Base-by-base conservation (phyloP, 73 alveolate species). In the Paramecium sexaurelia region DNA sequence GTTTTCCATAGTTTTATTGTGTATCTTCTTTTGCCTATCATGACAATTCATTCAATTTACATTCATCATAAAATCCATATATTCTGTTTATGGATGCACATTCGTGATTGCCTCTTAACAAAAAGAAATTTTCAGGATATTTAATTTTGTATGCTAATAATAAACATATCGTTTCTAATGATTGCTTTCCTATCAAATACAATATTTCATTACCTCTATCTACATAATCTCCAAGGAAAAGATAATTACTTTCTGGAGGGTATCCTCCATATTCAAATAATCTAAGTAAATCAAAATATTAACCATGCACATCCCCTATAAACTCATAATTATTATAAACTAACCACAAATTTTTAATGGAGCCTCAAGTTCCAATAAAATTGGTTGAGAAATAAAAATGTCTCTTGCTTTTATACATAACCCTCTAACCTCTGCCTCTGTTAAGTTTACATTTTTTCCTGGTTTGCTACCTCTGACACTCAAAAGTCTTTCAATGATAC, bases 51-150 rank as follows among this genome's bases (percentile, higher is more conserved):
- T 22, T 15, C 24, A 8, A 6, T 87, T 96, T 98, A 96, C 99
- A 98, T 92, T 98, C 99, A 92, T 98, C 99, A 87, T 98, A 98
- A 94, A 98, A 98, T 27, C 99, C 99, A 92, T 98, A 98, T 43
- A 97, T 98, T 55, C 99, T 96, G 94, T 98, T 98, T 93, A 98
- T 98, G 32, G 99, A 98, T 55, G 99, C 99, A 87, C 99, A 97
- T 96, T 98, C 99, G 94, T 98, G 99, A 95, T 98, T 98, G 26
- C 99, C 99, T 66, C 99, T 96, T 75, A 98, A 96, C 85, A 98
- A 92, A 96, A 98, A 98, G 94, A 98, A 98, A 93, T 98, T 98
- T 94, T 98, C 99, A 2, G 99, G 99, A 93, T 94, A 98, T 93
- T 98, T 98, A 26, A 96, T 94, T 96, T 98, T 96, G 92, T 95